Evolutionary conservation across 805 yeast species (phyloP).

Genomic region (Starmerella ratchasimensis): DNA sequence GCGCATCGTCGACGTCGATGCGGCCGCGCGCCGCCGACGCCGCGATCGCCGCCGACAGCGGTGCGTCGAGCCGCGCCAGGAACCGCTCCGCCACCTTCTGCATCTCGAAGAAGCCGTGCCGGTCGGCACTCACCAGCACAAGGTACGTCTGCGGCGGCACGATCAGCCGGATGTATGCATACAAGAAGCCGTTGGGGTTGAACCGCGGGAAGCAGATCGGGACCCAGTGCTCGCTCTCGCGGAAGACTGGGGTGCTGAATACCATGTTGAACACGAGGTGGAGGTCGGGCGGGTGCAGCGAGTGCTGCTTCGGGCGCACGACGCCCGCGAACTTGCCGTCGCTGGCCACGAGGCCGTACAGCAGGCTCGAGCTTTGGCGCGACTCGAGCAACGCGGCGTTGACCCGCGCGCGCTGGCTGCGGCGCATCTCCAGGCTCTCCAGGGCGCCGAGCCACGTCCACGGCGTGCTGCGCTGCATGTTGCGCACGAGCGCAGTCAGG

Average conservation of each 20-base stretch:
- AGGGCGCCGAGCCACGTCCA: conserved; percentile 51
- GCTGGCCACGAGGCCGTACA: conserved; percentile 65
- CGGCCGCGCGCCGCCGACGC: conserved; percentile 18
- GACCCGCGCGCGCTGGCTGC: conserved; percentile 43
- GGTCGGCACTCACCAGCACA: conserved; percentile 50
- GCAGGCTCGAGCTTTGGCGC: conserved; percentile 37
- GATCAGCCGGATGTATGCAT: conserved; percentile 59
- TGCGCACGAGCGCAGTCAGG: conserved; percentile 47
- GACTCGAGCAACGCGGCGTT: conserved; percentile 40
- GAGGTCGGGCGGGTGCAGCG: conserved; percentile 68
- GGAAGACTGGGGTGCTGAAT: conserved; percentile 41
- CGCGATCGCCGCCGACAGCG: conserved; percentile 27
- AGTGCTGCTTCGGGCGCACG: conserved; percentile 63
- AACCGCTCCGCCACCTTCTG: conserved; percentile 45
- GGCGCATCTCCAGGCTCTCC: conserved; percentile 47
- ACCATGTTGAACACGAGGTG: conserved; percentile 61
- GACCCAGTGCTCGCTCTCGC: conserved; percentile 65
- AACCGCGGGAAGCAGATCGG: conserved; percentile 88
- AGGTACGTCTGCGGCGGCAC: conserved; percentile 30
- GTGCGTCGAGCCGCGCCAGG: conserved; percentile 26
- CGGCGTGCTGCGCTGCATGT: conserved; percentile 41
- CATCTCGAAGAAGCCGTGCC: conserved; percentile 66
- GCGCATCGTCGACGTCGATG: conserved; percentile 30
- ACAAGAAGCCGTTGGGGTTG: conserved; percentile 75
- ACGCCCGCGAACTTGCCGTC: conserved; percentile 54